phyloP scores from a whole-genome alignment of 2,329 filamentous ascomycete genomes.

The Sarocladium brachiariae region DNA sequence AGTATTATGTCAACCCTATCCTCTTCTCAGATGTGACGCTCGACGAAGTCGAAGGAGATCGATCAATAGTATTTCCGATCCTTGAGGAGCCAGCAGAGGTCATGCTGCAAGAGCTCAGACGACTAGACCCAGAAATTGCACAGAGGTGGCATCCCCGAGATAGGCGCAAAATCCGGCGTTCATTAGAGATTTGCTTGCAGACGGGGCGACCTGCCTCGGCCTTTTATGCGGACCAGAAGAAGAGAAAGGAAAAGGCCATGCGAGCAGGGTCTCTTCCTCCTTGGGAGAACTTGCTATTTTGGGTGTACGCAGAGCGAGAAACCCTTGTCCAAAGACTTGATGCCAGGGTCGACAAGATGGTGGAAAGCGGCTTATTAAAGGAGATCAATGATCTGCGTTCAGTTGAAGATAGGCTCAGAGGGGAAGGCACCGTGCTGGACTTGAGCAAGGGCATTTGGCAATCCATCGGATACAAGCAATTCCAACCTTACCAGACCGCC shows the following conservation, averaged over 20 bases:
- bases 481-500: conserved; percentile 62
- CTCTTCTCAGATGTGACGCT: conserved; percentile 64
- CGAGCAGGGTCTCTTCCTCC: conserved; percentile 15
- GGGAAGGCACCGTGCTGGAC: conserved; percentile 35
- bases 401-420: conserved; percentile 26
- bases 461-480: conserved; percentile 92
- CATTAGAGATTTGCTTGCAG: conserved; percentile 80
- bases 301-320: conserved; percentile 72
- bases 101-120: conserved; percentile 64
- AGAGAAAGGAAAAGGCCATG: conserved; percentile 25
- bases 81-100: conserved; percentile 63
- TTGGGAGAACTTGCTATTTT: conserved; percentile 66
- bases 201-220: conserved; percentile 79
- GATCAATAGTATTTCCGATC: conserved; percentile 53
- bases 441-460: conserved; percentile 85
- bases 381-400: conserved; percentile 41
- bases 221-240: conserved; percentile 72
- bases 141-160: conserved; percentile 92
- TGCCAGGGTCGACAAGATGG: conserved; percentile 76
- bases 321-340: conserved; percentile 65
- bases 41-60: conserved; percentile 30
- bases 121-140: conserved; percentile 86
- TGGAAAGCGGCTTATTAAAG: conserved; percentile 45
- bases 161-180: conserved; percentile 78
- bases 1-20: conserved; percentile 89